phyloP scores from a whole-genome alignment of 1,284 basidiomycete genomes.

The Phenoliferia sp. region DNA sequence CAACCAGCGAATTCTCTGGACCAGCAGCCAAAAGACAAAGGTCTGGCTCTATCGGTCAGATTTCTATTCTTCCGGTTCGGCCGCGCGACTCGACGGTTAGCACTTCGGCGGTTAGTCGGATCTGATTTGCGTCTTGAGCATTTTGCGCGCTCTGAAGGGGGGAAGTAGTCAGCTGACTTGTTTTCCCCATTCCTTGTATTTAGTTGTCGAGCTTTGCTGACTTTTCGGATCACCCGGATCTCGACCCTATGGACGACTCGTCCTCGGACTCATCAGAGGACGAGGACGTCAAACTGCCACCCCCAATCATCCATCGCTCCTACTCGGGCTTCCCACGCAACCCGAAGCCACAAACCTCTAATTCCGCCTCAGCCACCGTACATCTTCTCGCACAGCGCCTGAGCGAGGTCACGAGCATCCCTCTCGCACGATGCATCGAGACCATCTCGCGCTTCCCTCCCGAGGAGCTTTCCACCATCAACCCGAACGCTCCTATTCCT shows the following conservation, averaged over 20 bases:
- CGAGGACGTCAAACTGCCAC: neutral
- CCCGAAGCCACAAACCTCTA: neutral
- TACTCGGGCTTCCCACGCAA: neutral
- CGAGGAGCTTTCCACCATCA: constrained; percentile 7
- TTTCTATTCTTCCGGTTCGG: neutral
- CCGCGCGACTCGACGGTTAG: neutral
- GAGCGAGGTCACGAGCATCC: constrained; percentile 6
- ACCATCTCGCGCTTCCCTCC: neutral
- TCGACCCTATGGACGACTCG: neutral
- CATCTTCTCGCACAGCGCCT: constrained; percentile 2
- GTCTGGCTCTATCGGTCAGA: neutral
- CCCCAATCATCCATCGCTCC: neutral
- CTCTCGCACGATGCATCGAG: constrained; percentile 7
- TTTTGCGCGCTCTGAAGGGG: no score
- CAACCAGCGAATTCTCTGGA: neutral
- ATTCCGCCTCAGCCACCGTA: neutral
- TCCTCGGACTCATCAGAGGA: constrained; percentile 1
- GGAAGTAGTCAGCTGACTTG: neutral
- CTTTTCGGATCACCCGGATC: constrained; percentile 3
- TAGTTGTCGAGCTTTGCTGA: neutral
- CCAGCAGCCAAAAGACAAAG: neutral
- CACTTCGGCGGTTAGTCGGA: neutral
- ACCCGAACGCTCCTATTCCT: constrained; percentile 3
- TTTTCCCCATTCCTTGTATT: neutral
- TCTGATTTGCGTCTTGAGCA: neutral